A percentile compares a stretch with the other conserved stretches of the same genome.
Evolutionary conservation across 306 rosid genomes (phyloP).

Genomic region (Dalbergia cultrata): DNA sequence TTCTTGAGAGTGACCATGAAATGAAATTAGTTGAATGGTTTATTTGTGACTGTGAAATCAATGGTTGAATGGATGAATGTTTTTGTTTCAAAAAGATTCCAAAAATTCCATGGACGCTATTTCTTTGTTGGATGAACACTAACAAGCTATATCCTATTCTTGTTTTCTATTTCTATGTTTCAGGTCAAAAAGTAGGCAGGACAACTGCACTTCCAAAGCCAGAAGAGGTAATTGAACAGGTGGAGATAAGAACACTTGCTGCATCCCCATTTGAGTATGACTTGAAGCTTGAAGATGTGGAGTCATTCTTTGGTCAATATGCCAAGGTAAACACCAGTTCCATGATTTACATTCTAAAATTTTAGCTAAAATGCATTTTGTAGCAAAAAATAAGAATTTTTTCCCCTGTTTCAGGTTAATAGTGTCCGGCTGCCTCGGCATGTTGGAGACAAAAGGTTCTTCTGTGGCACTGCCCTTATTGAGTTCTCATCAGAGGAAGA

Average conservation of each 20-base stretch:
- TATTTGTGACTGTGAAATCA: constrained; percentile 5
- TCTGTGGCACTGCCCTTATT: constrained; percentile 84
- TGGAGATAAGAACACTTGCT: constrained; percentile 83
- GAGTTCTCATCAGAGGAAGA: constrained; percentile 85
- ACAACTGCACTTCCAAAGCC: constrained; percentile 66
- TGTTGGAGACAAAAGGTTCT: constrained; percentile 80
- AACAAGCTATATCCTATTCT: background rate
- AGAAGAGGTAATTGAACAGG: constrained; percentile 83
- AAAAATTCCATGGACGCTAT: background rate
- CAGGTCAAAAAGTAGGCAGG: constrained; percentile 79
- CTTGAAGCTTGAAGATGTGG: constrained; percentile 79
- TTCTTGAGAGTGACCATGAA: background rate
- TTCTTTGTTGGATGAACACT: constrained; percentile 5
- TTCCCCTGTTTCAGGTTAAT: constrained; percentile 66
- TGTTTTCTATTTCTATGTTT: constrained; percentile 30
- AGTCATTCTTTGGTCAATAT: constrained; percentile 63
- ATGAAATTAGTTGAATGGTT: background rate
- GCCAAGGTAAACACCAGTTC: constrained; percentile 63
- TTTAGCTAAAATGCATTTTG: background rate
- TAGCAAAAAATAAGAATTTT: background rate
- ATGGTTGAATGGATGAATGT: background rate
- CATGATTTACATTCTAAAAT: constrained; percentile 8
- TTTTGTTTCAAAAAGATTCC: background rate
- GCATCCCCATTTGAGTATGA: constrained; percentile 77
- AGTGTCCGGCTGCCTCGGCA: constrained; percentile 91